Conservation (phyloP, 306 rosid species). For the Boehmeria nivea region DNA sequence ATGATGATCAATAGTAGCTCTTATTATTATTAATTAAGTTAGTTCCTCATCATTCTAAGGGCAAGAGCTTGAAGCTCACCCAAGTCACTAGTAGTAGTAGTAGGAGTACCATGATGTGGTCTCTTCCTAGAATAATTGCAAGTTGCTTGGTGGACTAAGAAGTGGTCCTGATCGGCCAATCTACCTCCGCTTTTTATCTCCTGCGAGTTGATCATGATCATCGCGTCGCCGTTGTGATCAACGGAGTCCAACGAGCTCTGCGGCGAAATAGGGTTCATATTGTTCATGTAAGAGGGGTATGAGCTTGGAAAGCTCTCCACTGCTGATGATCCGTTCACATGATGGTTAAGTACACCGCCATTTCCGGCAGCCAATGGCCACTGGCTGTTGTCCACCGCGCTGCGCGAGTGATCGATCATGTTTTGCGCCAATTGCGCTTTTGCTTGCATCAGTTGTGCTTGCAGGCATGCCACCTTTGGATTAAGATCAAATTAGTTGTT, state of each 20-base stretch:
- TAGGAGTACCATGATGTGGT: slow-evolving; percentile 16
- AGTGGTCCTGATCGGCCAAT: slow-evolving; percentile 22
- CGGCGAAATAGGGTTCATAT: slow-evolving; percentile 72
- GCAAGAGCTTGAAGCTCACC: slow-evolving; percentile 93
- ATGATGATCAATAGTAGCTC: neutral
- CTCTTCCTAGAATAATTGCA: slow-evolving; percentile 41
- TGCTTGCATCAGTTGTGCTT: slow-evolving; percentile 80
- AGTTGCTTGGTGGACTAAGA: slow-evolving; percentile 27
- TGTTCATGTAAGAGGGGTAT: slow-evolving; percentile 34
- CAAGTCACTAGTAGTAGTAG: slow-evolving; percentile 41
- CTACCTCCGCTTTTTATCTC: slow-evolving; percentile 44
- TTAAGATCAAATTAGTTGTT: no score
- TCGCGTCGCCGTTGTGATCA: slow-evolving; percentile 42
- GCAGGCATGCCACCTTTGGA: slow-evolving; percentile 76
- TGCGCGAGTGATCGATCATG: slow-evolving; percentile 32
- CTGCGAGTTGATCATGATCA: slow-evolving; percentile 31
- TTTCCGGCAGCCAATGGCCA: slow-evolving; percentile 17
- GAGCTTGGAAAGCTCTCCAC: slow-evolving; percentile 26
- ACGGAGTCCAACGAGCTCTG: slow-evolving; percentile 77
- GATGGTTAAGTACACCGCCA: slow-evolving; percentile 22
- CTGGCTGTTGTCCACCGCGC: slow-evolving; percentile 37
- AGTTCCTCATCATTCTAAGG: slow-evolving; percentile 88
- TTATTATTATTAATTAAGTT: neutral
- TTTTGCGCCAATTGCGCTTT: slow-evolving; percentile 73
- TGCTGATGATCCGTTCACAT: slow-evolving; percentile 6